phyloP scores from a whole-genome alignment of 2,329 filamentous ascomycete genomes.

The Colletotrichum horii region DNA sequence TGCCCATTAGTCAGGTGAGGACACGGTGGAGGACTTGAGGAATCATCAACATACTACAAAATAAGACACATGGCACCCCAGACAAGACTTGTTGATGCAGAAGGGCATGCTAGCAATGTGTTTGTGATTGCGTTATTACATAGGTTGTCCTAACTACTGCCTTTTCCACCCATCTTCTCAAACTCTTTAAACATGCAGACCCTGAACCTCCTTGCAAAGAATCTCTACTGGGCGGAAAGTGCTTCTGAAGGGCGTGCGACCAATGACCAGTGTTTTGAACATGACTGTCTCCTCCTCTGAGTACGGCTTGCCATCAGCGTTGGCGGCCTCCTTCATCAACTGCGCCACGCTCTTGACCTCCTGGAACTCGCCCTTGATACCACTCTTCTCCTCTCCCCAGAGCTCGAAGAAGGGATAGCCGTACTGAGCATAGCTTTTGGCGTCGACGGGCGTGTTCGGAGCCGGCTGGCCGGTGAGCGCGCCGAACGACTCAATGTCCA shows the following conservation, averaged over 20 bases:
- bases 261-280: constrained; percentile 5
- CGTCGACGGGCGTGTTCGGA: constrained; percentile 37
- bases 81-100: neutral
- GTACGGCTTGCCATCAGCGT: neutral
- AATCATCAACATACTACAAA: neutral
- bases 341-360: constrained; percentile 24
- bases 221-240: constrained; percentile 20
- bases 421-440: constrained; percentile 33
- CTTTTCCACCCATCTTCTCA: neutral
- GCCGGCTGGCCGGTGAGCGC: constrained; percentile 38
- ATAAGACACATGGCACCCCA: neutral
- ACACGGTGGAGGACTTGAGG: neutral
- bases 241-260: constrained; percentile 4
- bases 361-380: constrained; percentile 21
- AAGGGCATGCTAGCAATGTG: neutral
- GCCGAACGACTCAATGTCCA: constrained; percentile 39
- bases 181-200: neutral
- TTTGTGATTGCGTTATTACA: neutral
- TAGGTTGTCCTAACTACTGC: neutral
- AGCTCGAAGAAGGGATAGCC: constrained; percentile 42
- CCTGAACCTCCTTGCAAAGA: constrained; percentile 5
- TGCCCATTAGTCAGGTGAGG: neutral
- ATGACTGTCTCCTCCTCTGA: constrained; percentile 15
- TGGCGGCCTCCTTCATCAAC: constrained; percentile 18
- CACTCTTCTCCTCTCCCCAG: constrained; percentile 21